Evolutionary conservation across 345 rosid species (phyloP).

Genomic region (Anastatica hierochuntica): DNA sequence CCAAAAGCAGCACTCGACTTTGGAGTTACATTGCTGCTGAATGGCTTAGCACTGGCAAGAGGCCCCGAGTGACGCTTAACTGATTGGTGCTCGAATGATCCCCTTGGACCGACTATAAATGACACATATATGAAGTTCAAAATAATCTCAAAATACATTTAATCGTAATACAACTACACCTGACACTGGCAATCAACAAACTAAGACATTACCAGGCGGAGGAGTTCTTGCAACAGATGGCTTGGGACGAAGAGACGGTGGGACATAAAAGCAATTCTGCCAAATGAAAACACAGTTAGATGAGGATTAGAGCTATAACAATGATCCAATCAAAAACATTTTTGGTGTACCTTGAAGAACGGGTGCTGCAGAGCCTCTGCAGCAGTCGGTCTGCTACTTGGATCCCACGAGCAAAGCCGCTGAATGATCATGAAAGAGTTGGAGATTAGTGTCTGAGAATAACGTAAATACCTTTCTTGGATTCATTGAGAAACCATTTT

Average conservation of each 20-base stretch:
- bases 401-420: conserved; percentile 98
- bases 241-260: conserved; percentile 77
- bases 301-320: neutral
- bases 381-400: conserved; percentile 82
- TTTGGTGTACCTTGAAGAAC: conserved; percentile 64
- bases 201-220: conserved; percentile 41
- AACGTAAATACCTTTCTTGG: neutral
- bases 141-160: too few relatives aligned
- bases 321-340: neutral
- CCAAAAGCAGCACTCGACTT: conserved; percentile 43
- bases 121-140: neutral
- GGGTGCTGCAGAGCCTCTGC: conserved; percentile 85
- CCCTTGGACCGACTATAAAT: conserved; percentile 43
- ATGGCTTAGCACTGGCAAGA: conserved; percentile 42
- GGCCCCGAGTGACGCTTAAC: conserved; percentile 40
- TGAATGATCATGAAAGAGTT: conserved; percentile 22
- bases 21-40: conserved; percentile 31
- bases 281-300: conserved; percentile 17
- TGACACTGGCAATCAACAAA: neutral
- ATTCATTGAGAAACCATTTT: neutral
- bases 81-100: conserved; percentile 46
- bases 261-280: conserved; percentile 87
- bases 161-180: too few relatives aligned
- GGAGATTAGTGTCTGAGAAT: neutral
- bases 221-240: conserved; percentile 50